These are phyloP conservation scores for Cladosporium sp. DNA, from an alignment of 2,329 filamentous ascomycete genomes.

Conservation along the genomic window DNA sequence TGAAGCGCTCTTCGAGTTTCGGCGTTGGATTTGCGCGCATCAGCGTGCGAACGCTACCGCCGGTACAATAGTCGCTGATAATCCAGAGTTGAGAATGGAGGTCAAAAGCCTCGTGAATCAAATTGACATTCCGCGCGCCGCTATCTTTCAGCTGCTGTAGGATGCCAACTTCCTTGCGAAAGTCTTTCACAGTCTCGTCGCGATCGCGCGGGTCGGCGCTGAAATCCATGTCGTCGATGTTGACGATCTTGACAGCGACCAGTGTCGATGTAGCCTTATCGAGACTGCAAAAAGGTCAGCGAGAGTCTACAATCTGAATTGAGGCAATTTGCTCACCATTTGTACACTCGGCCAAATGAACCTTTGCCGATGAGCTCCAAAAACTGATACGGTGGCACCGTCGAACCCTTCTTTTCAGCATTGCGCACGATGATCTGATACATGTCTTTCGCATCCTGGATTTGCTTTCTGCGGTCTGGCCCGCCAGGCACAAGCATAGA, in stretches of 20 bases:
- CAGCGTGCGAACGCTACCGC: conserved; percentile 67
- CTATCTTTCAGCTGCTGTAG: conserved; percentile 67
- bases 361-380: conserved; percentile 70
- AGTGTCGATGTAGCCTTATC: conserved; percentile 34
- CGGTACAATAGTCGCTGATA: conserved; percentile 78
- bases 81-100: conserved; percentile 81
- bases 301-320: not conserved
- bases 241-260: conserved; percentile 76
- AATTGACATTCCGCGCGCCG: conserved; percentile 72
- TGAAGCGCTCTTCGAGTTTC: conserved; percentile 53
- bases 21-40: conserved; percentile 41
- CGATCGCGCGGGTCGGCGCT: conserved; percentile 51
- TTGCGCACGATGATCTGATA: conserved; percentile 57
- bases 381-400: conserved; percentile 61
- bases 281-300: conserved; percentile 3
- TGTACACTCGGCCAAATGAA: conserved; percentile 68
- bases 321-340: conserved; percentile 37
- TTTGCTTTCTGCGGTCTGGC: conserved; percentile 51
- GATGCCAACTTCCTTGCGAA: conserved; percentile 58
- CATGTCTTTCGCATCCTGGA: conserved; percentile 67
- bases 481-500: conserved; percentile 9
- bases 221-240: conserved; percentile 70
- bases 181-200: conserved; percentile 53
- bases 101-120: conserved; percentile 70
- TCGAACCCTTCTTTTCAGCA: conserved; percentile 53